Percentiles rank a stretch among this genome's conserved stretches.
phyloP scores from a whole-genome alignment of 225 moss, liverwort and hornwort genomes.

The Ulota crispa region DNA sequence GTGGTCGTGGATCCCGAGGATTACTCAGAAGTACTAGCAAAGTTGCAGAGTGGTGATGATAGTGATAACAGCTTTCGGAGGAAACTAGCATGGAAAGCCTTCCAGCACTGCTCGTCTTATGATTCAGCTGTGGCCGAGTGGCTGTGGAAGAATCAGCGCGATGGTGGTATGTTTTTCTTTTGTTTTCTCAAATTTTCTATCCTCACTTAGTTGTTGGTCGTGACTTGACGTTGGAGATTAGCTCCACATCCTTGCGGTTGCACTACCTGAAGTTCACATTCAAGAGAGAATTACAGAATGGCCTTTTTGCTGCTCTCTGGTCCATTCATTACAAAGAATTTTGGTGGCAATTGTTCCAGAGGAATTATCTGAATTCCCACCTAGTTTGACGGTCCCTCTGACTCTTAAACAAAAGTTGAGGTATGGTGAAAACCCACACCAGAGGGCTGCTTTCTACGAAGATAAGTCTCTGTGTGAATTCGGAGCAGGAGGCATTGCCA shows the following conservation, averaged over 20 bases:
- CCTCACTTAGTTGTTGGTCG: neutral
- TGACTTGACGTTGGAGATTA: neutral
- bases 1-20: slow-evolving; percentile 95
- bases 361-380: slow-evolving; percentile 66
- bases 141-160: slow-evolving; percentile 77
- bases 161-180: slow-evolving; percentile 40
- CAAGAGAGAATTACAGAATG: neutral
- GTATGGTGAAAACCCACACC: slow-evolving; percentile 97
- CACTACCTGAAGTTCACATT: neutral
- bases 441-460: slow-evolving; percentile 86
- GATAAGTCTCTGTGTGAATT: slow-evolving; percentile 81
- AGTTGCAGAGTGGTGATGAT: slow-evolving; percentile 69
- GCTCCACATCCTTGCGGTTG: slow-evolving; percentile 6
- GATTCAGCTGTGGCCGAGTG: slow-evolving; percentile 94
- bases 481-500: slow-evolving; percentile 84
- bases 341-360: slow-evolving; percentile 34
- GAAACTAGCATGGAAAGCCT: slow-evolving; percentile 92
- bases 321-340: neutral
- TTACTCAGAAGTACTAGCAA: slow-evolving; percentile 62
- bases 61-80: slow-evolving; percentile 65
- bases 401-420: slow-evolving; percentile 75
- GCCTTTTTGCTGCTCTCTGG: neutral
- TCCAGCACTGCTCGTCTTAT: slow-evolving; percentile 88
- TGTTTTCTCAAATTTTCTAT: neutral
- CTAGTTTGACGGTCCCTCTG: slow-evolving; percentile 75